phyloP scores from a whole-genome alignment of 164 flowering plant species.

The Berberis vulgaris region DNA sequence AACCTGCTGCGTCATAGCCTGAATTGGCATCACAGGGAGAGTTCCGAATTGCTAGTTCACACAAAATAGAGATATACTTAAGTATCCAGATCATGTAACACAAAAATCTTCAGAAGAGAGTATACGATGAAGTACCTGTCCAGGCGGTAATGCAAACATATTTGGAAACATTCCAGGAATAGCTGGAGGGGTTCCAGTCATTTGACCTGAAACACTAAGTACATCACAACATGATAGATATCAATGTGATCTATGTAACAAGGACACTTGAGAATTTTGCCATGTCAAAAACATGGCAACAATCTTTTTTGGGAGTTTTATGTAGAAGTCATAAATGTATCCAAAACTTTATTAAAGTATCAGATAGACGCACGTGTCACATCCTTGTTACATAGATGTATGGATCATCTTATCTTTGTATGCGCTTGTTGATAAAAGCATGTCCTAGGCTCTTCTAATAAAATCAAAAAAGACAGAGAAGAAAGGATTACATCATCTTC shows the following conservation, averaged over 20 bases:
- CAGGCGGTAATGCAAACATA: slow-evolving; percentile 62
- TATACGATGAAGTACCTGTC: slow-evolving; percentile 43
- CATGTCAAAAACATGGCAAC: too few species aligned
- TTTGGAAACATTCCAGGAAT: slow-evolving; percentile 81
- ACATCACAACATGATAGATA: neutral
- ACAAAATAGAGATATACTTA: slow-evolving; percentile 3
- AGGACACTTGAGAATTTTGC: too few species aligned
- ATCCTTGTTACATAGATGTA: neutral
- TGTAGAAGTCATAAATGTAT: too few species aligned
- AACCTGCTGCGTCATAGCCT: slow-evolving; percentile 97
- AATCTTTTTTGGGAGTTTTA: too few species aligned
- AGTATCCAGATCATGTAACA: neutral
- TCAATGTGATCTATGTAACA: too few species aligned
- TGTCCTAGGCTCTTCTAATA: slow-evolving; percentile 20
- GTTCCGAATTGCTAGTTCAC: slow-evolving; percentile 41
- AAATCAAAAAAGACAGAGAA: slow-evolving; percentile 1
- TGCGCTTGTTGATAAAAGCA: slow-evolving; percentile 8
- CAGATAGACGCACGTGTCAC: slow-evolving; percentile 8
- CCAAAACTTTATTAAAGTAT: too few species aligned
- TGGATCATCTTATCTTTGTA: slow-evolving; percentile 5
- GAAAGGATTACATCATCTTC: slow-evolving; percentile 25
- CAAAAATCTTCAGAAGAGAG: neutral
- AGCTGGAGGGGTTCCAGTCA: slow-evolving; percentile 48
- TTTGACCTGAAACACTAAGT: slow-evolving; percentile 45
- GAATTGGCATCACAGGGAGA: slow-evolving; percentile 79